Evolutionary conservation across 2,329 filamentous ascomycete species (phyloP).

Genomic region (Sporothrix brunneoviolacea): DNA sequence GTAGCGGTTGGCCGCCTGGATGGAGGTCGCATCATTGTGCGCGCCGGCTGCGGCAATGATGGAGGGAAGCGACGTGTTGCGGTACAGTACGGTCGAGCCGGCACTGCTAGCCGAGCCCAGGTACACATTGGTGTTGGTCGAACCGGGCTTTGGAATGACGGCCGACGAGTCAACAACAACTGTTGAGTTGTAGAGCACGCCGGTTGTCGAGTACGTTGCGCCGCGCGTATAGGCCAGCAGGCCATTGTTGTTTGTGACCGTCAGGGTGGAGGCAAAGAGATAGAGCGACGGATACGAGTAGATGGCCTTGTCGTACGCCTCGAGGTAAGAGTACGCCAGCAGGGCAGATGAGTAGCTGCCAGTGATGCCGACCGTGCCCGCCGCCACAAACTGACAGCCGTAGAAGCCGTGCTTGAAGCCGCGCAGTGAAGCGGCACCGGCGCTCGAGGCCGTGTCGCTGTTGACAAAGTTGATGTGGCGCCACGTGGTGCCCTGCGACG

Average conservation of each 20-base stretch:
- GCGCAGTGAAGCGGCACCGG: constrained; percentile 27
- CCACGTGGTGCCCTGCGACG: constrained; percentile 24
- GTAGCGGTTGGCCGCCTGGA: constrained; percentile 29
- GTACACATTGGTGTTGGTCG: constrained; percentile 33
- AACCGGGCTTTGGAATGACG: constrained; percentile 28
- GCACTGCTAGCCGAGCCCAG: constrained; percentile 35
- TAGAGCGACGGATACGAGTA: constrained; percentile 35
- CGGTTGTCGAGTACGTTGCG: constrained; percentile 26
- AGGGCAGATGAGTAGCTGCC: constrained; percentile 28
- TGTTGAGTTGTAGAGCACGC: constrained; percentile 31
- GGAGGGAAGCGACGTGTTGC: constrained; percentile 31
- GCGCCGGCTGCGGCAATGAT: constrained; percentile 32
- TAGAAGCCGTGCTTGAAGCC: constrained; percentile 38
- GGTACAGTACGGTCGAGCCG: constrained; percentile 35
- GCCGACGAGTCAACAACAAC: constrained; percentile 34
- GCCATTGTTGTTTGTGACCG: constrained; percentile 29
- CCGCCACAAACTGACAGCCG: constrained; percentile 35
- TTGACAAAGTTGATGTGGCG: constrained; percentile 35
- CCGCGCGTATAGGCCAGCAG: constrained; percentile 29
- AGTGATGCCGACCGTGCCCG: constrained; percentile 25
- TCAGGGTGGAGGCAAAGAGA: constrained; percentile 36
- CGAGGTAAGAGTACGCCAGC: constrained; percentile 38
- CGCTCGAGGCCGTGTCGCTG: constrained; percentile 21
- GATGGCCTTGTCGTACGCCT: constrained; percentile 36
- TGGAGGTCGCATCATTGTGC: constrained; percentile 26